Evolutionary conservation across 495 filamentous ascomycete species (phyloP).

Genomic region (Mytilinidion resinicola): DNA sequence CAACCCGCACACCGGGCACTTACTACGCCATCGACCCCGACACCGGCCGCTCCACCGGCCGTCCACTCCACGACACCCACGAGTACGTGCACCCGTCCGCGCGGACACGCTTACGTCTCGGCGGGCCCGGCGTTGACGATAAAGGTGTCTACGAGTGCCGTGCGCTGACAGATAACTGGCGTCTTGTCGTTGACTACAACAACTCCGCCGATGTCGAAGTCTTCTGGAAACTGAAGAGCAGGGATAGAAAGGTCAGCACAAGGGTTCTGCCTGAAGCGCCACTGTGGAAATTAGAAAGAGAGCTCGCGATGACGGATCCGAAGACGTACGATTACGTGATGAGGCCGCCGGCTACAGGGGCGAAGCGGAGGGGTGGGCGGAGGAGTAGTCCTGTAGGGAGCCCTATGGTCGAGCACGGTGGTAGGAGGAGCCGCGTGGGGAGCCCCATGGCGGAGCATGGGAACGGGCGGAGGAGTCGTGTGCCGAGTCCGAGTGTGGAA

Average conservation of each 20-base stretch:
- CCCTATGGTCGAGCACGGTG: too few relatives aligned
- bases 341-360: constrained; percentile 23
- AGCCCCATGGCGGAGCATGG: too few relatives aligned
- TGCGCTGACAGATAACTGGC: constrained; percentile 43
- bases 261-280: constrained; percentile 34
- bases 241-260: constrained; percentile 23
- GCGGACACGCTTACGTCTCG: constrained; percentile 48
- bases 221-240: constrained; percentile 30
- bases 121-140: constrained; percentile 54
- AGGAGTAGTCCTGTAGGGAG: constrained; percentile 1
- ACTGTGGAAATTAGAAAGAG: constrained; percentile 33
- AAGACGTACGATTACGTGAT: constrained; percentile 34
- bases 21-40: constrained; percentile 51
- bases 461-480: too few relatives aligned
- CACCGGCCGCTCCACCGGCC: constrained; percentile 37
- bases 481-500: too few relatives aligned
- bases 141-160: constrained; percentile 46
- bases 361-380: neutral
- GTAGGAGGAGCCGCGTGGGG: too few relatives aligned
- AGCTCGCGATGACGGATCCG: constrained; percentile 32
- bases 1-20: constrained; percentile 51
- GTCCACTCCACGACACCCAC: constrained; percentile 52
- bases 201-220: constrained; percentile 27
- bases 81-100: constrained; percentile 61
- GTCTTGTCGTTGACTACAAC: constrained; percentile 35